Evolutionary conservation across 768 basidiomycete genomes (phyloP).

Genomic region (Rossbeevera mucosa): DNA sequence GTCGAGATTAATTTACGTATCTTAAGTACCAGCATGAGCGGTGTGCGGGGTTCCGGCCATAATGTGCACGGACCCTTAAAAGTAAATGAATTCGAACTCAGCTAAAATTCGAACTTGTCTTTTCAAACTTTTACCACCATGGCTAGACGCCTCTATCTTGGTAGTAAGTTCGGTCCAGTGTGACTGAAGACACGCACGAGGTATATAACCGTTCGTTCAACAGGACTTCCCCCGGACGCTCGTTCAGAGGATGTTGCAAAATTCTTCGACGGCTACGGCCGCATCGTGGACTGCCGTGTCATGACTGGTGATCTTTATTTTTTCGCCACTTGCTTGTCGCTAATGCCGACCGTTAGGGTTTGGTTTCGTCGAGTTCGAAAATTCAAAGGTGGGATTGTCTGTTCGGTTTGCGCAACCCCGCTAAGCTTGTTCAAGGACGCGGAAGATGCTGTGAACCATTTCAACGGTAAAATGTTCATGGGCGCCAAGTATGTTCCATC

Average conservation of each 20-base stretch:
- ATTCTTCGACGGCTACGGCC: slow-evolving; percentile 87
- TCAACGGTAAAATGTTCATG: slow-evolving; percentile 87
- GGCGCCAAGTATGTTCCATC: slow-evolving; percentile 54
- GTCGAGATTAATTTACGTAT: slow-evolving; percentile 6
- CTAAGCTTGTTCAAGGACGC: slow-evolving; percentile 62
- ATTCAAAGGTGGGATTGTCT: slow-evolving; percentile 48
- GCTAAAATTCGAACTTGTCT: slow-evolving; percentile 21
- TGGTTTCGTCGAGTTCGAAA: slow-evolving; percentile 96
- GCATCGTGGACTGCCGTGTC: slow-evolving; percentile 85
- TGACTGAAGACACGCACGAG: slow-evolving; percentile 1
- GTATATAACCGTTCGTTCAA: not conserved
- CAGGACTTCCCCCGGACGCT: slow-evolving; percentile 80
- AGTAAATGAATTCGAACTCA: slow-evolving; percentile 31
- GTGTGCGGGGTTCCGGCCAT: slow-evolving; percentile 18
- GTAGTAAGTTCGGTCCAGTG: slow-evolving; percentile 48
- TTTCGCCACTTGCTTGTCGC: not conserved
- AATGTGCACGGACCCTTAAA: slow-evolving; percentile 31
- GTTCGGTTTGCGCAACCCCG: not conserved
- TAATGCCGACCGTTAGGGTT: slow-evolving; percentile 55
- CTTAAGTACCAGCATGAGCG: not conserved
- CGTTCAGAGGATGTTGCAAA: slow-evolving; percentile 82
- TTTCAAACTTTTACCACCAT: slow-evolving; percentile 43
- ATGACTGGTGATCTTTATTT: slow-evolving; percentile 74
- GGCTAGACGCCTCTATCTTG: slow-evolving; percentile 83
- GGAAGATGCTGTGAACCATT: slow-evolving; percentile 84